Conservation (phyloP, 192 early-diverging fungal species). For the Coemansia sp. region DNA sequence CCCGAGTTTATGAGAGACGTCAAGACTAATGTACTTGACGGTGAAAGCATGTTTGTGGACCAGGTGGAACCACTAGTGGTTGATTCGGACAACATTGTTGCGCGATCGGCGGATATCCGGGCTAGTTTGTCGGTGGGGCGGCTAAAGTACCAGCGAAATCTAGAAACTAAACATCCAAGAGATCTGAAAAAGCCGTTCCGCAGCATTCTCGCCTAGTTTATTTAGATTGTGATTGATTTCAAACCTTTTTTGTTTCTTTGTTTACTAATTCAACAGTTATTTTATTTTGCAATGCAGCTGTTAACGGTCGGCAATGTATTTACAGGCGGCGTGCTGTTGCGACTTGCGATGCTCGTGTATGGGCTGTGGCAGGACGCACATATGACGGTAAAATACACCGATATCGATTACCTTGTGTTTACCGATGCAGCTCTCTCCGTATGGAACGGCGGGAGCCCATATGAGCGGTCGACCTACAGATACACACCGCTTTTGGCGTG, state of each 20-base stretch:
- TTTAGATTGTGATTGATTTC: too few species aligned
- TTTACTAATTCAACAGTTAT: background rate
- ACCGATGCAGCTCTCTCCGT: slow-evolving; percentile 89
- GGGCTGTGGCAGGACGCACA: slow-evolving; percentile 87
- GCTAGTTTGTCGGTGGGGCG: background rate
- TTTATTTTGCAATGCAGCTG: slow-evolving; percentile 14
- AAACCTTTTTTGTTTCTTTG: too few species aligned
- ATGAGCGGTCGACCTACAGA: slow-evolving; percentile 89
- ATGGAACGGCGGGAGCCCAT: slow-evolving; percentile 72
- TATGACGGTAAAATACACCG: slow-evolving; percentile 94
- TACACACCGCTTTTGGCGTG: slow-evolving; percentile 96
- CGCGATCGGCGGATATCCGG: background rate
- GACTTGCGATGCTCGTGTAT: slow-evolving; percentile 72
- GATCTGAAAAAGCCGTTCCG: too few species aligned
- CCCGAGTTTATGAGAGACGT: background rate
- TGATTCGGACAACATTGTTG: background rate
- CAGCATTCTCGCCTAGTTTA: too few species aligned
- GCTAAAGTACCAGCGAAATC: background rate
- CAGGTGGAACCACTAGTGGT: background rate
- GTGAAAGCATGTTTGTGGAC: background rate
- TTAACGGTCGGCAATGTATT: slow-evolving; percentile 38
- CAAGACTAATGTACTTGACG: background rate
- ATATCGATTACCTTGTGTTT: slow-evolving; percentile 97
- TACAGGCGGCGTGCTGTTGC: slow-evolving; percentile 55
- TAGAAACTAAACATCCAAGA: background rate